These are phyloP conservation scores for Rhizopogon vulgaris DNA, from an alignment of 768 basidiomycete species.

Conservation along the genomic window DNA sequence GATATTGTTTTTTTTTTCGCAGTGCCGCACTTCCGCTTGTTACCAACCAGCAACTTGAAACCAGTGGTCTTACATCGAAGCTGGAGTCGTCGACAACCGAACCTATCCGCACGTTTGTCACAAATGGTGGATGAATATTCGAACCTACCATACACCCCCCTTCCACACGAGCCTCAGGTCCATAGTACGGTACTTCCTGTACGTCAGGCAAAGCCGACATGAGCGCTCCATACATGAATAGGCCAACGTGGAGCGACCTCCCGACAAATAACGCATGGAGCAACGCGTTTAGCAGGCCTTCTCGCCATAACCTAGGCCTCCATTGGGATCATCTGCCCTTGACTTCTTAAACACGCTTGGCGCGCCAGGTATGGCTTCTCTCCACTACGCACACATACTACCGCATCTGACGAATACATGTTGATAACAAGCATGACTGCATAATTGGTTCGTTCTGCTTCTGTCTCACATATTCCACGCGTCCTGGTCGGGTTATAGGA, in stretches of 20 bases:
- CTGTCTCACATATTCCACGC: not conserved
- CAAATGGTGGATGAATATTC: too few relatives aligned
- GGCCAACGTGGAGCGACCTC: not conserved
- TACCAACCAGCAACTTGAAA: too few relatives aligned
- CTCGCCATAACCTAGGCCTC: constrained; percentile 33
- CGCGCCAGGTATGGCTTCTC: constrained; percentile 44
- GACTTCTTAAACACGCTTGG: constrained; percentile 85
- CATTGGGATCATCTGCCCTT: constrained; percentile 54
- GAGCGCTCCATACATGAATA: not conserved
- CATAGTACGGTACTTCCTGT: too few relatives aligned
- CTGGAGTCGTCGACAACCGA: too few relatives aligned
- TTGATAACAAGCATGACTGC: constrained; percentile 68
- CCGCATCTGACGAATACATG: not conserved
- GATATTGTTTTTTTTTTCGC: too few relatives aligned
- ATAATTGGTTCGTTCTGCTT: constrained; percentile 60
- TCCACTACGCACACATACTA: not conserved
- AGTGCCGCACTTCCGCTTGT: too few relatives aligned
- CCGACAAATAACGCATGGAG: not conserved
- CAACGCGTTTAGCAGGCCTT: not conserved
- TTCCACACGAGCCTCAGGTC: too few relatives aligned
- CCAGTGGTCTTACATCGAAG: too few relatives aligned
- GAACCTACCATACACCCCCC: too few relatives aligned
- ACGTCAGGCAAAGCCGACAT: too few relatives aligned
- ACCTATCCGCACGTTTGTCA: too few relatives aligned
- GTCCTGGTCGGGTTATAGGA: constrained; percentile 43